A percentile compares a stretch with the other conserved stretches of the same genome.
Conservation (phyloP, 768 basidiomycete genomes). For the Termitomyces bulborhizus region DNA sequence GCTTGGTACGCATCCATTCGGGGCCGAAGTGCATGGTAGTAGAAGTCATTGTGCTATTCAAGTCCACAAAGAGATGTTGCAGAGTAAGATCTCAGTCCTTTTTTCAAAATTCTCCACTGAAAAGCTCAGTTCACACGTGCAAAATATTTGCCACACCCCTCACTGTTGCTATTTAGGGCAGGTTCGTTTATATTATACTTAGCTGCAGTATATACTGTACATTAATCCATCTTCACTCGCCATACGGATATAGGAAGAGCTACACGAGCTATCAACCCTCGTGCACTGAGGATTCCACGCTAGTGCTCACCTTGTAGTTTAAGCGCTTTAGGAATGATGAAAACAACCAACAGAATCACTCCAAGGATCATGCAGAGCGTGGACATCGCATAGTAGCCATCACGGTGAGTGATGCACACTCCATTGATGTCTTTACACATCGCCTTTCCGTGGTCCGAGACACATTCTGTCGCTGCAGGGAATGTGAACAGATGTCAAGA, state of each 20-base stretch:
- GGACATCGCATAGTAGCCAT: slow-evolving; percentile 90
- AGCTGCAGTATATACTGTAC: slow-evolving; percentile 1
- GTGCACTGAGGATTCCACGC: neutral
- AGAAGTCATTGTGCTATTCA: slow-evolving; percentile 35
- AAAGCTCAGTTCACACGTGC: slow-evolving; percentile 31
- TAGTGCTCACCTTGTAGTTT: slow-evolving; percentile 71
- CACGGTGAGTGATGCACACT: slow-evolving; percentile 73
- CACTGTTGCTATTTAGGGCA: slow-evolving; percentile 31
- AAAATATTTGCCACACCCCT: slow-evolving; percentile 26
- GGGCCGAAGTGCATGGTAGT: slow-evolving; percentile 88
- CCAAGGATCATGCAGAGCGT: slow-evolving; percentile 75
- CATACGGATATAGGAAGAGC: slow-evolving; percentile 66
- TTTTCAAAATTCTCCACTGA: slow-evolving; percentile 28
- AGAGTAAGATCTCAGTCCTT: slow-evolving; percentile 17
- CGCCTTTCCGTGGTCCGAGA: slow-evolving; percentile 85
- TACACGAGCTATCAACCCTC: slow-evolving; percentile 22
- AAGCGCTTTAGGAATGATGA: slow-evolving; percentile 79
- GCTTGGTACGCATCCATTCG: slow-evolving; percentile 89
- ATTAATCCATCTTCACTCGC: slow-evolving; percentile 51
- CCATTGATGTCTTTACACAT: slow-evolving; percentile 73
- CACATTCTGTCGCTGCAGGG: slow-evolving; percentile 72
- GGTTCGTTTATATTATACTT: slow-evolving; percentile 13
- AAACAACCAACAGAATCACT: slow-evolving; percentile 62
- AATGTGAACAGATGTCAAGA: neutral
- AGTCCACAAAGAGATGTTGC: slow-evolving; percentile 14